Conservation (phyloP, 768 basidiomycete species). For the Amanita rubescens region DNA sequence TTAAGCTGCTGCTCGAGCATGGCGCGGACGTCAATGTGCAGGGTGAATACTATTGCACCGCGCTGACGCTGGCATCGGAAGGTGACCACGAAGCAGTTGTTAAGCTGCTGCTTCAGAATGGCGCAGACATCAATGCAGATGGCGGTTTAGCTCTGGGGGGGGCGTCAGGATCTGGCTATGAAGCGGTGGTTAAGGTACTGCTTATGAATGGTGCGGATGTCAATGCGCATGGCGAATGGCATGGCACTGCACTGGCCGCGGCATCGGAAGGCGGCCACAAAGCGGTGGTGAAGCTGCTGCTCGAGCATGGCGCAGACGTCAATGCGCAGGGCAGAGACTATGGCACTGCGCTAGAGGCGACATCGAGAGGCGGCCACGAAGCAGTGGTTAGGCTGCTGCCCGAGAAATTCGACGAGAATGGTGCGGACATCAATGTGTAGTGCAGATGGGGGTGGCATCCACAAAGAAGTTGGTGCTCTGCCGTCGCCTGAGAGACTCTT, state of each 20-base stretch:
- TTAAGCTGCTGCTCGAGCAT: too few relatives aligned
- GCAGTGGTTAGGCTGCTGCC: too few relatives aligned
- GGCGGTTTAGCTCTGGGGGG: neutral
- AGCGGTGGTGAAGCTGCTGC: neutral
- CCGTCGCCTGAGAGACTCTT: too few relatives aligned
- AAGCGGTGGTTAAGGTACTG: neutral
- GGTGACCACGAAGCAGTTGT: neutral
- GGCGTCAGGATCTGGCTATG: neutral
- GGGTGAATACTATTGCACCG: neutral
- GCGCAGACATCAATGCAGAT: neutral
- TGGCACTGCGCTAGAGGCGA: too few relatives aligned
- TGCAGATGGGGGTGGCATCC: too few relatives aligned
- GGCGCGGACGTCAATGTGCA: too few relatives aligned
- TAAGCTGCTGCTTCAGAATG: neutral
- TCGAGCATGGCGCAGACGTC: neutral
- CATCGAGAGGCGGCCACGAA: too few relatives aligned
- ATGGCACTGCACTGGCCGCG: neutral
- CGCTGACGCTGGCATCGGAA: neutral
- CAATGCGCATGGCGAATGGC: neutral
- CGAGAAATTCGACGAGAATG: too few relatives aligned
- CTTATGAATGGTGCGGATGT: neutral
- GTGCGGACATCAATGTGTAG: too few relatives aligned
- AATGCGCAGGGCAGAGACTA: neutral
- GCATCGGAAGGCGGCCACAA: neutral
- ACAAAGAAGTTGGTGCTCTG: too few relatives aligned